These are phyloP conservation scores for Pisolithus sp. DNA, from an alignment of 768 basidiomycete genomes.

Conservation along the genomic window DNA sequence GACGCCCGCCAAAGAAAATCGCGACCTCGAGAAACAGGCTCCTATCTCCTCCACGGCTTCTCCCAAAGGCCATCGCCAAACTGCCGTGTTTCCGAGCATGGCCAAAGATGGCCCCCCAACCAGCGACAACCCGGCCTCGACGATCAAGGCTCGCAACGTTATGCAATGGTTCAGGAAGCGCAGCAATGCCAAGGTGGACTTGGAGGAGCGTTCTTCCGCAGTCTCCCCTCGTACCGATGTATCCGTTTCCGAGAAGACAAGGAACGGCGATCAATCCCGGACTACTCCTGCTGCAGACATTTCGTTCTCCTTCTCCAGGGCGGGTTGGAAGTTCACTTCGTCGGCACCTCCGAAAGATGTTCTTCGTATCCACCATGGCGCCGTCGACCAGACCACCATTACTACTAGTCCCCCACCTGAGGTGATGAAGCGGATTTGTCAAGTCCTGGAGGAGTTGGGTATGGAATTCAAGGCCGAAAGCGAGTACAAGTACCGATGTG, in stretches of 20 bases:
- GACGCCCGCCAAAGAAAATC: slow-evolving; percentile 40
- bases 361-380: slow-evolving; percentile 83
- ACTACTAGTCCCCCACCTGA: slow-evolving; percentile 80
- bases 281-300: slow-evolving; percentile 18
- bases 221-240: neutral
- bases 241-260: slow-evolving; percentile 7
- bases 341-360: slow-evolving; percentile 36
- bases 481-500: slow-evolving; percentile 86
- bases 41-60: slow-evolving; percentile 26
- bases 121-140: slow-evolving; percentile 55
- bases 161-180: slow-evolving; percentile 96
- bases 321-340: slow-evolving; percentile 28
- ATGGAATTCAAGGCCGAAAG: slow-evolving; percentile 83
- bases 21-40: slow-evolving; percentile 30
- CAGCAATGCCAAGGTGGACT: slow-evolving; percentile 41
- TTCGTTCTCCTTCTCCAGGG: slow-evolving; percentile 34
- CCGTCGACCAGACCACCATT: slow-evolving; percentile 85
- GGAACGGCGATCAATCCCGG: slow-evolving; percentile 15
- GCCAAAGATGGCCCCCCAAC: slow-evolving; percentile 20
- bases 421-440: slow-evolving; percentile 80
- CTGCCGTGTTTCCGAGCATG: slow-evolving; percentile 22
- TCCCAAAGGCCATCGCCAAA: slow-evolving; percentile 20
- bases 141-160: slow-evolving; percentile 88
- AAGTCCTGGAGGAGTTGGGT: slow-evolving; percentile 83
- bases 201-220: slow-evolving; percentile 8